phyloP scores from a whole-genome alignment of 768 basidiomycete genomes.

The Phaeotremella fagi region DNA sequence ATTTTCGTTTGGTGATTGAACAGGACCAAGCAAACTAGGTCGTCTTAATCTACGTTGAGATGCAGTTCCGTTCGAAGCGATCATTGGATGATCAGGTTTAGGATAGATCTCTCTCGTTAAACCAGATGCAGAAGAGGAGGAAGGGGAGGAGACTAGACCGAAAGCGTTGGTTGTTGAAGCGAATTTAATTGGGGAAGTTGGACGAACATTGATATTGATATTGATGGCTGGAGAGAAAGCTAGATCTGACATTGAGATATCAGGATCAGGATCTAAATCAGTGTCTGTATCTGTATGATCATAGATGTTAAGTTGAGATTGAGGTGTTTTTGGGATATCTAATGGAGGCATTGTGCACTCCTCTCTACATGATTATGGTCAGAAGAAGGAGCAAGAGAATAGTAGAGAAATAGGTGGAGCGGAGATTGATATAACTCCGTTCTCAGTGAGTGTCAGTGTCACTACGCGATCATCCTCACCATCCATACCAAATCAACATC shows the following conservation, averaged over 20 bases:
- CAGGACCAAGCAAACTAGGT: slow-evolving; percentile 35
- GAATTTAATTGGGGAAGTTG: slow-evolving; percentile 26
- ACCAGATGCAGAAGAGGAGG: slow-evolving; percentile 15
- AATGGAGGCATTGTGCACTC: slow-evolving; percentile 13
- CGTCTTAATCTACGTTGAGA: slow-evolving; percentile 22
- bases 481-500: neutral
- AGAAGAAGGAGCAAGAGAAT: neutral
- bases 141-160: slow-evolving; percentile 22
- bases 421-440: neutral
- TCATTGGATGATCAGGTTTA: neutral
- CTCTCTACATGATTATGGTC: neutral
- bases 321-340: slow-evolving; percentile 11
- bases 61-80: slow-evolving; percentile 13
- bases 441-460: no score
- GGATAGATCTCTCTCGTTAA: neutral
- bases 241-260: slow-evolving; percentile 3
- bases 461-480: neutral
- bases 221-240: no score
- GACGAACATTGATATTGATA: no score
- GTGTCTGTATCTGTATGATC: slow-evolving; percentile 13
- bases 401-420: neutral
- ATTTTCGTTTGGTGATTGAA: slow-evolving; percentile 13
- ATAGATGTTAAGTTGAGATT: neutral
- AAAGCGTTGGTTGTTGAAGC: slow-evolving; percentile 37
- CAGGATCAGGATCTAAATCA: slow-evolving; percentile 1